These are phyloP conservation scores for Rosa chinensis DNA, from an alignment of 306 rosid genomes.

Conservation along the genomic window DNA sequence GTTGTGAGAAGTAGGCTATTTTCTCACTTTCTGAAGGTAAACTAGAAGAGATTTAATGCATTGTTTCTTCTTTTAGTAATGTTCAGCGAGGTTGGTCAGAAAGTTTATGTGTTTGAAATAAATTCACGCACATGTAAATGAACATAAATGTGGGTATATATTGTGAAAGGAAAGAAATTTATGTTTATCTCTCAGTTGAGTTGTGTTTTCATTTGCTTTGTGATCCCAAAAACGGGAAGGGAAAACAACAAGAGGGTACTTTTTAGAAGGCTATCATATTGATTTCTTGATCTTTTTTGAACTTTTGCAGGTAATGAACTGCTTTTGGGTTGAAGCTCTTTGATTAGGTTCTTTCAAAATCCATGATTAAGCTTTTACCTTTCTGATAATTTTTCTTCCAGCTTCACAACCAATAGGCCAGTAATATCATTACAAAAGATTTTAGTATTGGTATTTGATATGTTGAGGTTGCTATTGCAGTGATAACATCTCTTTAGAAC, in stretches of 20 bases:
- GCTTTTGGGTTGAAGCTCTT: slow-evolving; percentile 16
- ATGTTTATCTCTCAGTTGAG: background rate
- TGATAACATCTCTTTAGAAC: background rate
- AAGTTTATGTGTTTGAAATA: slow-evolving; percentile 22
- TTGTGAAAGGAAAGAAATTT: slow-evolving; percentile 4
- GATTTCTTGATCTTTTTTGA: slow-evolving; percentile 14
- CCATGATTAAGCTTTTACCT: slow-evolving; percentile 14
- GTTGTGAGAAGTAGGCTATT: slow-evolving; percentile 16
- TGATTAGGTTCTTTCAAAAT: slow-evolving; percentile 13
- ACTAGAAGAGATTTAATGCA: slow-evolving; percentile 16
- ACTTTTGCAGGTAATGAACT: slow-evolving; percentile 26
- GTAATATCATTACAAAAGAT: background rate
- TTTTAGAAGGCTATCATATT: slow-evolving; percentile 6
- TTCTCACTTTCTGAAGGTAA: background rate
- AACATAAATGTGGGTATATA: background rate
- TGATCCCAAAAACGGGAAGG: slow-evolving; percentile 6
- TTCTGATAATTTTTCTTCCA: slow-evolving; percentile 2
- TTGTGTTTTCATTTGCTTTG: background rate
- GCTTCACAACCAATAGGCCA: background rate
- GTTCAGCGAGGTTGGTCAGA: slow-evolving; percentile 37
- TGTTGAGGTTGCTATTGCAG: background rate
- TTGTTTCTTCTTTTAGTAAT: slow-evolving; percentile 10
- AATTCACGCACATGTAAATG: background rate
- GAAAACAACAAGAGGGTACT: slow-evolving; percentile 6
- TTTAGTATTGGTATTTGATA: background rate